Percentiles rank a stretch among this genome's conserved stretches.
These are phyloP conservation scores for Tylopilus balloui DNA, from an alignment of 768 basidiomycete species.

Conservation along the genomic window DNA sequence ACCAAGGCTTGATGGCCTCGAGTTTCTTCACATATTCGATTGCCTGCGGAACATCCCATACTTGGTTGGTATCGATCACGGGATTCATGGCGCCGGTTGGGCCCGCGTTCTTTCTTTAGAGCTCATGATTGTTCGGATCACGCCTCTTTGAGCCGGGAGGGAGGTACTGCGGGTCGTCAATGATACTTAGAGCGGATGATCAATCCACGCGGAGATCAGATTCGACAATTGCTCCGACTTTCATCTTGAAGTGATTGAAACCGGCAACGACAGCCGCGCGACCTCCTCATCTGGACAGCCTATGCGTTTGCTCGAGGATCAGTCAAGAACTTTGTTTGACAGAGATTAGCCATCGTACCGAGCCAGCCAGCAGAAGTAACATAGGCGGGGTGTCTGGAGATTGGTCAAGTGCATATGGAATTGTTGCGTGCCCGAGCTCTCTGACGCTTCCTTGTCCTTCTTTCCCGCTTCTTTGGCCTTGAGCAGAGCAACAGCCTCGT, in stretches of 20 bases:
- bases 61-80: conserved; percentile 98
- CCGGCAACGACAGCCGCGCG: conserved; percentile 72
- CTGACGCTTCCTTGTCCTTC: conserved; percentile 75
- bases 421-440: conserved; percentile 50
- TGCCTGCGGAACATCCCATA: conserved; percentile 91
- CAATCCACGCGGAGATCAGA: conserved; percentile 81
- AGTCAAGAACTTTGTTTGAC: conserved; percentile 1
- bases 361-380: conserved; percentile 94
- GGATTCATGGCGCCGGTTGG: conserved; percentile 91
- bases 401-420: not conserved
- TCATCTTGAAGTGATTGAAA: conserved; percentile 99
- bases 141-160: conserved; percentile 54
- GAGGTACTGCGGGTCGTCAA: conserved; percentile 85
- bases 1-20: conserved; percentile 84
- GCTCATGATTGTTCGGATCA: conserved; percentile 55
- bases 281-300: conserved; percentile 95
- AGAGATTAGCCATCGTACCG: conserved; percentile 35
- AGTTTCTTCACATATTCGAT: conserved; percentile 86
- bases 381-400: conserved; percentile 80
- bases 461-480: conserved; percentile 74
- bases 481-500: conserved; percentile 82
- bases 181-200: conserved; percentile 92
- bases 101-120: conserved; percentile 89
- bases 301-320: conserved; percentile 18
- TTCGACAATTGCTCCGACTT: conserved; percentile 81